These are phyloP conservation scores for Erythrobasidium hasegawianum DNA, from an alignment of 1,284 basidiomycete species.

Conservation along the genomic window DNA sequence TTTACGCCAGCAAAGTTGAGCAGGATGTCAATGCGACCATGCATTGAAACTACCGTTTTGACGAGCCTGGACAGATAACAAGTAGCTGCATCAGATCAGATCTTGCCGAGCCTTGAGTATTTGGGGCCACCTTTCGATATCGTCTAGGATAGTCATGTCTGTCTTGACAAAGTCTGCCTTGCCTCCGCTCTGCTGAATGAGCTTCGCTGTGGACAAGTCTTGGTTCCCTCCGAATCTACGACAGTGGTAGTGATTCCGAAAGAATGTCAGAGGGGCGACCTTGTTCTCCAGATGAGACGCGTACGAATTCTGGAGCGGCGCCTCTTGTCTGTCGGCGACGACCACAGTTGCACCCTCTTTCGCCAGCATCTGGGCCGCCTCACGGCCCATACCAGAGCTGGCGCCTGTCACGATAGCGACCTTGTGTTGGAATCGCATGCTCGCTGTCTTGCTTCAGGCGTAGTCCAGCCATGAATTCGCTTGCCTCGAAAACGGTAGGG, in stretches of 20 bases:
- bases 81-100: background rate
- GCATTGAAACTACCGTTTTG: background rate
- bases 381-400: constrained; percentile 21
- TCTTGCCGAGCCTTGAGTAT: background rate
- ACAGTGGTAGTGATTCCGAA: background rate
- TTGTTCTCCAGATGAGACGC: background rate
- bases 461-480: no score
- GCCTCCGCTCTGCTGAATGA: constrained; percentile 7
- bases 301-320: constrained; percentile 6
- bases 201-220: background rate
- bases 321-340: constrained; percentile 15
- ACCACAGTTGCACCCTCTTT: constrained; percentile 21
- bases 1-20: constrained; percentile 29
- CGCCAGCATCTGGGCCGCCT: constrained; percentile 2
- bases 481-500: no score
- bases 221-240: constrained; percentile 17
- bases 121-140: constrained; percentile 5
- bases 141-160: constrained; percentile 11
- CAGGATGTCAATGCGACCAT: constrained; percentile 23
- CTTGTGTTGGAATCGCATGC: constrained; percentile 11
- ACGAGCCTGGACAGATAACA: constrained; percentile 1
- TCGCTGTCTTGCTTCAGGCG: constrained; percentile 2
- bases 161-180: constrained; percentile 25
- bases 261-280: no score
- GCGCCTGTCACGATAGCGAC: constrained; percentile 20